Conservation (phyloP, 2,329 filamentous ascomycete genomes). For the Neopestalotiopsis sp. region DNA sequence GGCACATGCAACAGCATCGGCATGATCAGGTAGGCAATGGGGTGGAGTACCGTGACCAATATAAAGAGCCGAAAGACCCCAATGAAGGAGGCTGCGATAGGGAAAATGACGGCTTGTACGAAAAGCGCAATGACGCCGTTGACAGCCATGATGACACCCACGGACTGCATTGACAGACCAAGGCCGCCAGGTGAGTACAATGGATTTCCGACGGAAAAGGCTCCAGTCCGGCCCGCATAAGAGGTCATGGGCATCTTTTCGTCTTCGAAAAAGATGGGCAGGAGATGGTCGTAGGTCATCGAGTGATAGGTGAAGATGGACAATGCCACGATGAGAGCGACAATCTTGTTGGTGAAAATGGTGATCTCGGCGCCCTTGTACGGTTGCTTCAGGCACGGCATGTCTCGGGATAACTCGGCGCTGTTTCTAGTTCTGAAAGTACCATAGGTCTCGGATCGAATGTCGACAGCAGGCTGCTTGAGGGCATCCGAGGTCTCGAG, state of each 20-base stretch:
- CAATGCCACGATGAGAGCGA: conserved; percentile 80
- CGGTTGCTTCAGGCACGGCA: conserved; percentile 30
- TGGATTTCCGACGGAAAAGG: conserved; percentile 41
- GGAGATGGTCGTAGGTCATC: conserved; percentile 91
- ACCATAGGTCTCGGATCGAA: conserved; percentile 81
- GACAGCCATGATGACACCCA: conserved; percentile 66
- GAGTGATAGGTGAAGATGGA: conserved; percentile 94
- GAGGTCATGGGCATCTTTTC: conserved; percentile 54
- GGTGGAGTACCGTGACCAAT: conserved; percentile 63
- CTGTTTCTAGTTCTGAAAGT: conserved; percentile 60
- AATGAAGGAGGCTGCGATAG: conserved; percentile 60
- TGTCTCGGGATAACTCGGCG: conserved; percentile 54
- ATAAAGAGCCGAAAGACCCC: conserved; percentile 67
- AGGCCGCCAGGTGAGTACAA: conserved; percentile 67
- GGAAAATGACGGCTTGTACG: conserved; percentile 66
- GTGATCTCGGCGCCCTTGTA: conserved; percentile 43
- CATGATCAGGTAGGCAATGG: conserved; percentile 65
- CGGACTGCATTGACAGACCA: conserved; percentile 65
- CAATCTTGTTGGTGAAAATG: conserved; percentile 66
- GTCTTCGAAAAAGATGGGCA: conserved; percentile 94
- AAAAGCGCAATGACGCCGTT: conserved; percentile 65
- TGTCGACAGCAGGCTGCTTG: conserved; percentile 74
- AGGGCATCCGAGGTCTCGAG: conserved; percentile 77
- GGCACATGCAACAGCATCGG: conserved; percentile 64
- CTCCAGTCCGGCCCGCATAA: conserved; percentile 31